Base-by-base conservation (phyloP, 2,329 filamentous ascomycete genomes). In the Penicillium griseofulvum region DNA sequence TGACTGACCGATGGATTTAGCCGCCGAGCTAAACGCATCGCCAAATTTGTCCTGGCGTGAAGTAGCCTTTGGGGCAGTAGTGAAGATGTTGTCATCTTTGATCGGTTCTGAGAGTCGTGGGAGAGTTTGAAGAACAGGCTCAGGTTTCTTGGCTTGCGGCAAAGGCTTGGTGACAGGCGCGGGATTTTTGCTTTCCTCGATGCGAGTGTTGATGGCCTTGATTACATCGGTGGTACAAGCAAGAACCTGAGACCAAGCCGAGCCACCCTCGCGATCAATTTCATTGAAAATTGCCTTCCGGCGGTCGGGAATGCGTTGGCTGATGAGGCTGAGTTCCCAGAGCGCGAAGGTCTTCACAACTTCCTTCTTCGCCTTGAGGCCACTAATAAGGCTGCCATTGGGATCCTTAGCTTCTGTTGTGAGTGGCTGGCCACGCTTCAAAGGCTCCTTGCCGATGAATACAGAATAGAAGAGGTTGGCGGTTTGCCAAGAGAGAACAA, bases 391-490 rank as follows among this genome's bases (percentile, higher is more conserved):
- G 69, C 90, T 96, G 34, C 91, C 91, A 67, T 96, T 97, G 0
- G 93, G 90, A 71, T 97, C 92, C 68, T 90, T 94, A 16, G 91
- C 90, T 62, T 93, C 89, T 17, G 83, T 83, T 0, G 91, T 96
- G 53, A 97, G 82, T 4, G 92, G 91, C 65, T 87, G 83, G n/a
- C 83, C 87, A 62, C 89, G 89, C 77, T 96, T 96, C 51, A 96
- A 71, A 0, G 93, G 93, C 64, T 89, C 85, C 70, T 88, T 87
- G 26, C 87, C 85, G 67, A 96, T 84, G 71, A 91, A 91, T n/a
- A 87, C 75, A 5, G 88, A 87, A 70, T 97, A 96, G 26, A 89
- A 83, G 28, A 83, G 77, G 68, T 94, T 95, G 38, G 87, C 85
- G 24, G 87, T 78, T 54, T 90, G 83, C 91, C 92, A 96, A 31